These are phyloP conservation scores for Russula emetica DNA, from an alignment of 768 basidiomycete genomes.

Conservation along the genomic window DNA sequence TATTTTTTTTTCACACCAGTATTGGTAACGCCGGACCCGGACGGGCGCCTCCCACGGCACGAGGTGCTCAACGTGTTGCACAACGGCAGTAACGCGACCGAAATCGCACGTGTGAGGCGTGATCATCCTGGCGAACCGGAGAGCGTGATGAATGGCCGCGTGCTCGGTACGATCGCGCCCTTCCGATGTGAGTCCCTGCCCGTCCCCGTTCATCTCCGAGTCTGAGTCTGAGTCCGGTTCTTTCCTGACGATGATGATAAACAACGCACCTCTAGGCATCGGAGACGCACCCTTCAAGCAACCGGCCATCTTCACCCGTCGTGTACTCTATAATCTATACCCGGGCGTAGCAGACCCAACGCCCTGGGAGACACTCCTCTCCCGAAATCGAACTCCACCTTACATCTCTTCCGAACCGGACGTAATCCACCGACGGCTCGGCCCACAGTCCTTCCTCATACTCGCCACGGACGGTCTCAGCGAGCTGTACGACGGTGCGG, in stretches of 20 bases:
- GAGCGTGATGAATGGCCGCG: constrained; percentile 60
- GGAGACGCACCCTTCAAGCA: constrained; percentile 40
- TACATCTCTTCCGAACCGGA: constrained; percentile 44
- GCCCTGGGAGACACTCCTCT: constrained; percentile 31
- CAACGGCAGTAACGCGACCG: constrained; percentile 64
- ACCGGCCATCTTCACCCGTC: constrained; percentile 34
- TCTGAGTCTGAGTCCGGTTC: background rate
- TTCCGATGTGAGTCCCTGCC: constrained; percentile 56
- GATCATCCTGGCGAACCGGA: constrained; percentile 71
- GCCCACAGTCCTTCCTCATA: constrained; percentile 35
- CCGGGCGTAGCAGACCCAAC: constrained; percentile 35
- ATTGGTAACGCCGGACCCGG: constrained; percentile 44
- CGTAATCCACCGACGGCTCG: constrained; percentile 37
- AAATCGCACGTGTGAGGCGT: constrained; percentile 56
- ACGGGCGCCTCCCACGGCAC: constrained; percentile 49
- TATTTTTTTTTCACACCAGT: constrained; percentile 21
- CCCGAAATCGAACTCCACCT: constrained; percentile 45
- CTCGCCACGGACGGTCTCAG: constrained; percentile 46
- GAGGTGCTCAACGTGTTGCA: constrained; percentile 60
- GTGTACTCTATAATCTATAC: constrained; percentile 37
- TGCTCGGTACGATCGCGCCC: constrained; percentile 74
- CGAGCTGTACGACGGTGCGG: constrained; percentile 39
- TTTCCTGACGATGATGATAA: background rate
- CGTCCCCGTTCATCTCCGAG: background rate
- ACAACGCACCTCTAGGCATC: constrained; percentile 30